Evolutionary conservation across 2,329 filamentous ascomycete genomes (phyloP).

Genomic region (Davidsoniella eucalypti): DNA sequence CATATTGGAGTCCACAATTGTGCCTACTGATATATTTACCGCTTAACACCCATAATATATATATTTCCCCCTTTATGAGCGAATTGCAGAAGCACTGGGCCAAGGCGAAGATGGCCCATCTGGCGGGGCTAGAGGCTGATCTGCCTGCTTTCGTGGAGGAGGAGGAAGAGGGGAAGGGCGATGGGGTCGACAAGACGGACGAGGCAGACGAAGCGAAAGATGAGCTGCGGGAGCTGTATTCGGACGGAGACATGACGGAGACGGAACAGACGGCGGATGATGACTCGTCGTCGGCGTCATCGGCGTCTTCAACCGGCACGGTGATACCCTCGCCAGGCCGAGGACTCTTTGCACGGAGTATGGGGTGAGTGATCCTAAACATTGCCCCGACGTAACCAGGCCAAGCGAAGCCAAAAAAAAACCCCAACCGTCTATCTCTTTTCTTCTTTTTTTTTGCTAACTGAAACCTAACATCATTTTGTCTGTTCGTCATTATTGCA

Average conservation of each 20-base stretch:
- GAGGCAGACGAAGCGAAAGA: slow-evolving; percentile 1
- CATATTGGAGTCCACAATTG: too few relatives aligned
- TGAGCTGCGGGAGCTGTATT: background rate
- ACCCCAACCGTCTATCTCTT: too few relatives aligned
- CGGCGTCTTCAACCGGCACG: slow-evolving; percentile 87
- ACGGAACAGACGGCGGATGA: slow-evolving; percentile 27
- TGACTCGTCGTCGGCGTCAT: slow-evolving; percentile 45
- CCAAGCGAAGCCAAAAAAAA: too few relatives aligned
- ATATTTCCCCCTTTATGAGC: slow-evolving; percentile 42
- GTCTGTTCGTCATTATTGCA: too few relatives aligned
- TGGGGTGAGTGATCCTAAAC: slow-evolving; percentile 35
- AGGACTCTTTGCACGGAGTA: slow-evolving; percentile 55
- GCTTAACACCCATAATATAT: background rate
- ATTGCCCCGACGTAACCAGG: background rate
- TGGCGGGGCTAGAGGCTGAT: slow-evolving; percentile 19
- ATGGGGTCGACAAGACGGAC: background rate
- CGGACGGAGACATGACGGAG: slow-evolving; percentile 2
- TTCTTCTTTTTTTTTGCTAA: too few relatives aligned
- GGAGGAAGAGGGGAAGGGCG: background rate
- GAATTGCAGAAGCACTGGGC: slow-evolving; percentile 66
- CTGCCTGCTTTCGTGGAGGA: slow-evolving; percentile 1
- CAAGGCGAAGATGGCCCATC: slow-evolving; percentile 52
- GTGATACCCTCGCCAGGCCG: slow-evolving; percentile 62
- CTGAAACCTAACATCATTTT: too few relatives aligned
- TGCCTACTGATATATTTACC: too few relatives aligned